Evolutionary conservation across 352 stramenopile genomes (phyloP), one percentile per base, ranked within the genome.

Genomic region (Globisporangium orthogonon): DNA sequence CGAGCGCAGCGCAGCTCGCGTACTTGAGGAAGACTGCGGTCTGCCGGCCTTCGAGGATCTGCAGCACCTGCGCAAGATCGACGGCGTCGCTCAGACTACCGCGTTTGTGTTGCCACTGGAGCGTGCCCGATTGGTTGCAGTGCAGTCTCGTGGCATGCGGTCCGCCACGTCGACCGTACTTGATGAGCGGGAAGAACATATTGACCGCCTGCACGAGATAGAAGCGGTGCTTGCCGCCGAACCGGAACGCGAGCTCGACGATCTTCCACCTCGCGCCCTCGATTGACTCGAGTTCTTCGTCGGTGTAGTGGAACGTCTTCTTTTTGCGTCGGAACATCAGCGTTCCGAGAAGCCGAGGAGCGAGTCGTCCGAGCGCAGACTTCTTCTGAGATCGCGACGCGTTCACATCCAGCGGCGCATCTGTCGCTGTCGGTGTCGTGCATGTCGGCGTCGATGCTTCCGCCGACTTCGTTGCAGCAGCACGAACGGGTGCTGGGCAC

Each of bases 71-170:
- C 3, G 84, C 84, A 15, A 94, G 69, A 54, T 94, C 84, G 2
- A 92, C 78, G 0, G 84, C 62, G 40, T 78, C 69, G 54, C 80
- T 91, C 7, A 92, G 65, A 4, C 73, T 67, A 1, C 84, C 83
- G 31, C 84, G 80, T 54, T 94, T 94, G 67, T 94, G 84, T 55
- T 94, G 82, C 84, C 84, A 94, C 62, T 94, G 84, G 7, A 94
- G 57, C 7, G 82, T 88, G 45, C 84, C 84, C 37, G 79, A 94
- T 17, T 67, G 78, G 50, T 92, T 91, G 63, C 84, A 94, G 51
- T 92, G 78, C 18, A 94, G 71, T 17, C 80, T 67, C 23, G 84
- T 94, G 14, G 71, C 50, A 50, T 94, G 84, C 0, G 78, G 76
- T 17, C 74, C 78, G 10, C 84, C 84, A 44, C 79, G 79, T 18